These are phyloP conservation scores for Hymenoscyphus scutula DNA, from an alignment of 2,329 filamentous ascomycete genomes.

Conservation along the genomic window DNA sequence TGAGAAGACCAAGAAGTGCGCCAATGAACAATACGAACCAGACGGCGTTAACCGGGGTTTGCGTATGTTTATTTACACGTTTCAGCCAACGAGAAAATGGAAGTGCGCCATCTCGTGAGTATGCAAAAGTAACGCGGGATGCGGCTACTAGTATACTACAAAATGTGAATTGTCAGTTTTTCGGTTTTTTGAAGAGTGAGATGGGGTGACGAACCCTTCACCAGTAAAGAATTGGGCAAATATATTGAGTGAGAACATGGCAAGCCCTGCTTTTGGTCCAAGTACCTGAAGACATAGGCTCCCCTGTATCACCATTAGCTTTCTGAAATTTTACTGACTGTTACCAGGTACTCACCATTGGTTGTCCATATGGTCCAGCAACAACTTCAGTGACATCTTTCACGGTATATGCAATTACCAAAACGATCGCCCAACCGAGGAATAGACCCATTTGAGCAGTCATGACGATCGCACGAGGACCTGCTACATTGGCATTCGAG, in stretches of 20 bases:
- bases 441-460: constrained; percentile 56
- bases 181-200: no score
- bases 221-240: constrained; percentile 70
- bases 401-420: constrained; percentile 66
- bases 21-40: constrained; percentile 64
- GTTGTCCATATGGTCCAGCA: constrained; percentile 62
- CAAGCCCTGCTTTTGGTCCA: constrained; percentile 56
- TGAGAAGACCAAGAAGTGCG: constrained; percentile 58
- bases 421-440: constrained; percentile 64
- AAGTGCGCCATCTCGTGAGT: constrained; percentile 70
- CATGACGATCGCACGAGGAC: constrained; percentile 63
- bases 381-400: constrained; percentile 59
- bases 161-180: not conserved
- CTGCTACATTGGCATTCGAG: constrained; percentile 63
- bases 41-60: constrained; percentile 69
- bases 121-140: constrained; percentile 68
- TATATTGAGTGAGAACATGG: constrained; percentile 64
- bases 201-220: constrained; percentile 49
- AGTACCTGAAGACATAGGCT: constrained; percentile 65
- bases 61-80: constrained; percentile 56
- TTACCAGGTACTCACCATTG: constrained; percentile 47
- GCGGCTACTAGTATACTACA: constrained; percentile 55
- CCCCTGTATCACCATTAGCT: constrained; percentile 29
- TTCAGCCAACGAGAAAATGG: constrained; percentile 58
- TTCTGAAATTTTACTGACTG: not conserved